Conservation (phyloP, 441 rosid species). For the Mallotus repandus region DNA sequence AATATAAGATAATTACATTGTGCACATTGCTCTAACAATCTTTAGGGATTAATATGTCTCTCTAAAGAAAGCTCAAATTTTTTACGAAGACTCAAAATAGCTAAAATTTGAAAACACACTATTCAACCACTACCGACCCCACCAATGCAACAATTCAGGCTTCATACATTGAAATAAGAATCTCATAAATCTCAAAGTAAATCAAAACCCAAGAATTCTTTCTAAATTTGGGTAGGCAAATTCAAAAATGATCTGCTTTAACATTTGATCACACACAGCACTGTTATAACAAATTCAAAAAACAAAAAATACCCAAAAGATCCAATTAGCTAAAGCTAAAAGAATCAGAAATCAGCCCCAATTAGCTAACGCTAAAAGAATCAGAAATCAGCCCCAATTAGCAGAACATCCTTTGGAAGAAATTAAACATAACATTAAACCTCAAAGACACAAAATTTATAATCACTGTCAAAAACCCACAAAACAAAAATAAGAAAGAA, state of each 20-base stretch:
- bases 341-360: constrained; percentile 12
- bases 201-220: constrained; percentile 1
- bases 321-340: not conserved
- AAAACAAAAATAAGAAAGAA: not conserved
- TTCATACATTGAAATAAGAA: constrained; percentile 17
- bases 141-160: constrained; percentile 12
- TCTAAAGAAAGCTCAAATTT: not conserved
- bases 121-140: not conserved
- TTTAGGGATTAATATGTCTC: not conserved
- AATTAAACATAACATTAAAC: constrained; percentile 8
- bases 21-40: not conserved
- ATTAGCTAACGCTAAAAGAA: not conserved
- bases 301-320: not conserved
- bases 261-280: no score
- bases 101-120: not conserved
- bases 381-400: constrained; percentile 15
- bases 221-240: not conserved
- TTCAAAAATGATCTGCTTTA: not conserved
- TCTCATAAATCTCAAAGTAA: not conserved
- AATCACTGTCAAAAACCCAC: not conserved
- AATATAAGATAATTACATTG: not conserved
- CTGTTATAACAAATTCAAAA: no score
- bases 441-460: constrained; percentile 7
- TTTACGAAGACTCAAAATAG: not conserved
- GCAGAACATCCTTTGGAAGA: constrained; percentile 6